Conservation (phyloP, 768 basidiomycete species). For the Podaxis sp. region DNA sequence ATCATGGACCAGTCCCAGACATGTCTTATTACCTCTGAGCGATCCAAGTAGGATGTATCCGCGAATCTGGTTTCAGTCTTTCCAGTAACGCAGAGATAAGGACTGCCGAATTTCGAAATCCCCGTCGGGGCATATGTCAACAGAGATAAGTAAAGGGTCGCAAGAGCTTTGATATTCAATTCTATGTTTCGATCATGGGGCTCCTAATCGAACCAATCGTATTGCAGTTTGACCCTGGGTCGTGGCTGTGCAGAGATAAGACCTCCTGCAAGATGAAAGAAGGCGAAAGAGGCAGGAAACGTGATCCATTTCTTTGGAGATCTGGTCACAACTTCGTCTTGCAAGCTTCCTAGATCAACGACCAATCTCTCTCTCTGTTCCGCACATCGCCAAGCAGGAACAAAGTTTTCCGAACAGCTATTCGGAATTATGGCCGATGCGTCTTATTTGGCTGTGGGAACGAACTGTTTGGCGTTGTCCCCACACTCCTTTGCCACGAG, state of each 20-base stretch:
- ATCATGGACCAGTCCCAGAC: neutral
- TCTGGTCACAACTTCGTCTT: neutral
- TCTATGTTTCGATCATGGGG: neutral
- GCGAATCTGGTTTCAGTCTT: neutral
- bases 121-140: neutral
- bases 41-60: neutral
- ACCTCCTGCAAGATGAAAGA: neutral
- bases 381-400: neutral
- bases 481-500: neutral
- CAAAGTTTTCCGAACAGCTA: neutral
- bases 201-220: slow-evolving; percentile 15
- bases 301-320: no score
- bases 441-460: neutral
- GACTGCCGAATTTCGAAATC: slow-evolving; percentile 9
- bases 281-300: no score
- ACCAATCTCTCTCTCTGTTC: neutral
- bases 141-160: slow-evolving; percentile 12
- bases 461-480: neutral
- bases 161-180: neutral
- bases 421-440: neutral
- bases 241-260: slow-evolving; percentile 16
- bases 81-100: slow-evolving; percentile 11
- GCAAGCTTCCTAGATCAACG: neutral
- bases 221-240: neutral
- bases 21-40: neutral